A percentile compares a stretch with the other conserved stretches of the same genome.
Evolutionary conservation across 768 basidiomycete species (phyloP).

Genomic region (Lactifluus echinatus): DNA sequence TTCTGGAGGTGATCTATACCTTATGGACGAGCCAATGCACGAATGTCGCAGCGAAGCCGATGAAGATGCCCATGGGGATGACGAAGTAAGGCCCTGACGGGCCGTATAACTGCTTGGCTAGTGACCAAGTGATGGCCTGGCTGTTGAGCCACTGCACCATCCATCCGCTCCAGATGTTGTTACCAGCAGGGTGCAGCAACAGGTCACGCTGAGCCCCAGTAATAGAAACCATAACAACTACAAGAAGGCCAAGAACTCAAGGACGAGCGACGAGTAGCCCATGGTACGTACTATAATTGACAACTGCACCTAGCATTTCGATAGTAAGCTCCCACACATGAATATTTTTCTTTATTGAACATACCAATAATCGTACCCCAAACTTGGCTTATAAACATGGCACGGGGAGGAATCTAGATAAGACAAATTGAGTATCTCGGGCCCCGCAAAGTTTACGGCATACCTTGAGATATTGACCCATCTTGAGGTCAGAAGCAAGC

Average conservation of each 20-base stretch:
- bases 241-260: constrained; percentile 15
- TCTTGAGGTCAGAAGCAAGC: constrained; percentile 50
- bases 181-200: constrained; percentile 43
- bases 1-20: constrained; percentile 28
- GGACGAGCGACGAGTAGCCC: constrained; percentile 5
- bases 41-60: constrained; percentile 45
- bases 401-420: constrained; percentile 56
- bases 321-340: not conserved
- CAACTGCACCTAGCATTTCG: constrained; percentile 23
- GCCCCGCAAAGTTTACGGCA: not conserved
- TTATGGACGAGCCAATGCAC: constrained; percentile 47
- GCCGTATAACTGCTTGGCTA: constrained; percentile 50
- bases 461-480: constrained; percentile 37
- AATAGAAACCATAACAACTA: constrained; percentile 51
- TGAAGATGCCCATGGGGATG: constrained; percentile 43
- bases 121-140: constrained; percentile 54
- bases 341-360: not conserved
- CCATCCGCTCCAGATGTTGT: constrained; percentile 43
- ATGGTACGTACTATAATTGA: constrained; percentile 30
- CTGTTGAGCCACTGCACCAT: constrained; percentile 45
- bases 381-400: constrained; percentile 58
- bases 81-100: constrained; percentile 47
- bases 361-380: constrained; percentile 52
- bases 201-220: constrained; percentile 46
- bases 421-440: not conserved